Conservation (phyloP, 2,329 filamentous ascomycete species). For the Aspergillus pseudonomiae region DNA sequence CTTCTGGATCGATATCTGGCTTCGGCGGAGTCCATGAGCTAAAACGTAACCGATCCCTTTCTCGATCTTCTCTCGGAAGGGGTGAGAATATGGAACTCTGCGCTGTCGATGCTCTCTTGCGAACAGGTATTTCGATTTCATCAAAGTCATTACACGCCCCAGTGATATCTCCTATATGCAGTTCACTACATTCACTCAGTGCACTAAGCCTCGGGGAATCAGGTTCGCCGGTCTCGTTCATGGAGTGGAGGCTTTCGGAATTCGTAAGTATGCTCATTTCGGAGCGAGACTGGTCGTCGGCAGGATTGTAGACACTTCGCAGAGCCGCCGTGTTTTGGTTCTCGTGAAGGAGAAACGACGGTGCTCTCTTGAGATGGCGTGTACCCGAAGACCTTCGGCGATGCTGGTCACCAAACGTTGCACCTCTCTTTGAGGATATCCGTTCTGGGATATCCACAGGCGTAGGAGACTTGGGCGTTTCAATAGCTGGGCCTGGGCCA, state of each 20-base stretch:
- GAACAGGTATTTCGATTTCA: constrained; percentile 33
- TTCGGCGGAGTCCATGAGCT: constrained; percentile 37
- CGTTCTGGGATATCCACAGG: constrained; percentile 43
- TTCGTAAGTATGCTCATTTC: constrained; percentile 36
- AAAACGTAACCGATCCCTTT: constrained; percentile 30
- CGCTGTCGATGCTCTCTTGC: constrained; percentile 18
- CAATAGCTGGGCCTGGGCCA: constrained; percentile 26
- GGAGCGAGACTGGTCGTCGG: constrained; percentile 31
- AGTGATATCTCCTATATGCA: constrained; percentile 36
- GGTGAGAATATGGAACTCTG: constrained; percentile 23
- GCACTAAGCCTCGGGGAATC: constrained; percentile 47
- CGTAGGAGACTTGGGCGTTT: constrained; percentile 32
- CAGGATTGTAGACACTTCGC: constrained; percentile 41
- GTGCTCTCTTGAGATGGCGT: constrained; percentile 36
- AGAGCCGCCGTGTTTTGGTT: constrained; percentile 42
- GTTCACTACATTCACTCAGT: constrained; percentile 49
- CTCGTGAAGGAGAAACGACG: constrained; percentile 44
- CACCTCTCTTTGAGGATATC: constrained; percentile 40
- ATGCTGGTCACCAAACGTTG: constrained; percentile 17
- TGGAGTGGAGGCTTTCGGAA: constrained; percentile 41
- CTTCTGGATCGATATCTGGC: constrained; percentile 19
- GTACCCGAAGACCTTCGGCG: constrained; percentile 26
- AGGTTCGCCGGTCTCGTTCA: constrained; percentile 36
- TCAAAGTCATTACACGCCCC: constrained; percentile 27
- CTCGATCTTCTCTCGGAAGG: constrained; percentile 17